Base-by-base conservation (phyloP, 208 protist genomes). In the Spongospora subterranea region DNA sequence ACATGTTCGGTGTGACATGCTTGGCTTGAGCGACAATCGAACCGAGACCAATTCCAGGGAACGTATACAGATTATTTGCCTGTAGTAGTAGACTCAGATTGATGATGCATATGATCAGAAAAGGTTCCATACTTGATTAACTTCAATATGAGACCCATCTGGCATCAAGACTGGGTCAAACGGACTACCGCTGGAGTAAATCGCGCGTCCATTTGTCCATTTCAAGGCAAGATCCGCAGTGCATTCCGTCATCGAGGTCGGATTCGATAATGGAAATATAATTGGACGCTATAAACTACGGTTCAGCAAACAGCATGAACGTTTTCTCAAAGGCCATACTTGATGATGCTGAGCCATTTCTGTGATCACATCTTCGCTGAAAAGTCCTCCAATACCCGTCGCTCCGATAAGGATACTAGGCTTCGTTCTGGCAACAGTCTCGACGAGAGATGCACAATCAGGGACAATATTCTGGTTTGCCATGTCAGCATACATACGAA, bases 31-130 rank as follows among this genome's bases (percentile, higher is more conserved):
- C 60, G 32, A 92, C 6, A 24, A 88, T 0, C 38, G 92, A 90
- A 13, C 93, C 94, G 0, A 94, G 90, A 1, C 94, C 94, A 46
- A 95, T 82, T 29, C 89, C 94, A 13, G 94, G 94, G 93, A 95
- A 95, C 35, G 93, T 91, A 89, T 95, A 95, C 60, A 94, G 60
- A 92, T 95, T 95, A 54, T 95, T 95, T 24, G 90, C 92, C 89
- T 95, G 92, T 11, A 46, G 32, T 0, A 6, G 66, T 32, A 11
- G 40, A 91, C 32, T 38, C 24, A 32, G 39, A 89, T 89, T 35
- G 29, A 29, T 89, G 29, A 17, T 6, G 13, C 6, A 6, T 6
- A n/a, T 43, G 11, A 39, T 43, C 53, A 41, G 46, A 24, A 0
- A 82, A 46, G 43, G 91, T 35, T 13, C 1, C 92, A 0, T 24